Percentiles rank a stretch among this genome's conserved stretches.
phyloP scores from a whole-genome alignment of 768 basidiomycete species.

The Kwoniella pini region DNA sequence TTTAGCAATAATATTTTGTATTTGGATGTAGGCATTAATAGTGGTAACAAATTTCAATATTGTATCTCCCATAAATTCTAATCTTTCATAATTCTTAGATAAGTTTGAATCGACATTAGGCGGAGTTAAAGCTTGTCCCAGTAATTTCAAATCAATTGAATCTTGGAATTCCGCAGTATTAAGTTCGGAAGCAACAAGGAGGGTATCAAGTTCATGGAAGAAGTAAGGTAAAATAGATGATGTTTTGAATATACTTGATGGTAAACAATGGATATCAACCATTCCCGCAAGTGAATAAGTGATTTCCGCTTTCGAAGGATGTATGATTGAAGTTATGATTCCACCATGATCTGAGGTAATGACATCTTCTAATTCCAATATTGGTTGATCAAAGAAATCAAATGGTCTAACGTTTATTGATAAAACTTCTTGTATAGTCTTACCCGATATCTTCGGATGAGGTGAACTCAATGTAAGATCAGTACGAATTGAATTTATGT shows the following conservation, averaged over 20 bases:
- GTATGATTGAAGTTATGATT: slow-evolving; percentile 5
- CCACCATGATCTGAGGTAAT: slow-evolving; percentile 24
- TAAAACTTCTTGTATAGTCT: slow-evolving; percentile 16
- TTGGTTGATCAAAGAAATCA: slow-evolving; percentile 11
- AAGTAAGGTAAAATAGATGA: slow-evolving; percentile 32
- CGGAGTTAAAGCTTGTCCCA: slow-evolving; percentile 26
- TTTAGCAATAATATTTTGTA: too few species aligned
- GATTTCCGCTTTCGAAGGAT: not conserved
- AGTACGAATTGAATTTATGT: slow-evolving; percentile 14
- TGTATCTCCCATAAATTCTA: slow-evolving; percentile 44
- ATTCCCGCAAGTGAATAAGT: slow-evolving; percentile 22
- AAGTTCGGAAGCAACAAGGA: slow-evolving; percentile 28
- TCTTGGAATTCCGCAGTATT: slow-evolving; percentile 14
- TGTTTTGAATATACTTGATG: slow-evolving; percentile 29
- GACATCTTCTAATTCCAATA: slow-evolving; percentile 24
- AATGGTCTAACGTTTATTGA: not conserved
- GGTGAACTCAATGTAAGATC: slow-evolving; percentile 31
- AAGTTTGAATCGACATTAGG: not conserved
- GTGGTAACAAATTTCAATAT: slow-evolving; percentile 37
- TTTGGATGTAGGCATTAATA: slow-evolving; percentile 11
- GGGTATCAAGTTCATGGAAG: slow-evolving; percentile 22
- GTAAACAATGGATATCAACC: slow-evolving; percentile 25
- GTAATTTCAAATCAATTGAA: not conserved
- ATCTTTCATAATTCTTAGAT: slow-evolving; percentile 31
- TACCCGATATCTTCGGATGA: slow-evolving; percentile 10